A percentile compares a stretch with the other conserved stretches of the same genome.
Conservation (phyloP, 1,139 yeast species). For the Wickerhamiella infanticola region DNA sequence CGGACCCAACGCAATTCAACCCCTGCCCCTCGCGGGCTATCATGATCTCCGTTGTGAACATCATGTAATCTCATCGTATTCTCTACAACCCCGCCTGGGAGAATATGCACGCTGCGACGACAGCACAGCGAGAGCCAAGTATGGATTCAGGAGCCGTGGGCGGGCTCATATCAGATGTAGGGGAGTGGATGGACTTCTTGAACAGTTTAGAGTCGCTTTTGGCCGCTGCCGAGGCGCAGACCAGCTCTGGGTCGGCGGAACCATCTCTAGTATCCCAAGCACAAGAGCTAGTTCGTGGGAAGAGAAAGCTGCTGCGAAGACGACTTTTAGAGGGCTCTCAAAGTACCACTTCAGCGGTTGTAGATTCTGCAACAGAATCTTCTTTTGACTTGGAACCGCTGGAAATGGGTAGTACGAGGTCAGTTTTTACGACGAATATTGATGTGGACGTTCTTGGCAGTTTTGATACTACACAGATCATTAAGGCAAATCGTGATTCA, state of each 20-base stretch:
- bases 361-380: neutral
- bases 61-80: too few relatives aligned
- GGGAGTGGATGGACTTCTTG: neutral
- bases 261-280: neutral
- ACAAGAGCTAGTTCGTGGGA: neutral
- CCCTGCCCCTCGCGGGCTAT: too few relatives aligned
- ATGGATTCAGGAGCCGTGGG: neutral
- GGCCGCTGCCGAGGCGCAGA: neutral
- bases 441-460: conserved; percentile 2
- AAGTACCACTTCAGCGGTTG: neutral
- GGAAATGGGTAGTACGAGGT: neutral
- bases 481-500: neutral
- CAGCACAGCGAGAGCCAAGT: neutral
- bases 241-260: neutral
- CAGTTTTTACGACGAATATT: conserved; percentile 3
- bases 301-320: neutral
- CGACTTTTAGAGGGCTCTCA: neutral
- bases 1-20: too few relatives aligned
- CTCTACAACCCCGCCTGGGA: neutral
- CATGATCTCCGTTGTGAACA: too few relatives aligned
- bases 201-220: neutral
- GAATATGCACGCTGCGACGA: neutral
- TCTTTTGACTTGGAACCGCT: neutral
- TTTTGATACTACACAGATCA: neutral
- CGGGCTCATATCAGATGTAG: neutral